A percentile compares a stretch with the other conserved stretches of the same genome.
phyloP scores from a whole-genome alignment of 768 basidiomycete genomes.

The Pleurotus ostreatus region DNA sequence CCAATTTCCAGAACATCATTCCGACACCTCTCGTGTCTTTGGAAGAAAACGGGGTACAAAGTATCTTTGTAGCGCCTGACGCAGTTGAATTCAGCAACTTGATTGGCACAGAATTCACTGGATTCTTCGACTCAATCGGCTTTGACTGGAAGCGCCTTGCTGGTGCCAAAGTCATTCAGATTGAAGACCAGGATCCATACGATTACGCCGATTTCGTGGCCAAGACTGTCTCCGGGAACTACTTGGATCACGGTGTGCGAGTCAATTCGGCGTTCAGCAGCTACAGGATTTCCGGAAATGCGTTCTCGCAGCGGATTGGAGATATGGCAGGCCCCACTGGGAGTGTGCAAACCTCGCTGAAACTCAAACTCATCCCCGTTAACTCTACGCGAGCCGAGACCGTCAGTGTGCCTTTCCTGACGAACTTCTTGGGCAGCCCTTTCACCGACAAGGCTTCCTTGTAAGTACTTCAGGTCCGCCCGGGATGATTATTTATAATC shows the following conservation, averaged over 20 bases:
- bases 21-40: slow-evolving; percentile 53
- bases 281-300: slow-evolving; percentile 42
- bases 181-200: slow-evolving; percentile 50
- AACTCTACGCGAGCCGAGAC: slow-evolving; percentile 45
- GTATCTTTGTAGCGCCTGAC: slow-evolving; percentile 52
- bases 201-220: slow-evolving; percentile 56
- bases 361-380: slow-evolving; percentile 41
- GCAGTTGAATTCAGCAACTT: slow-evolving; percentile 45
- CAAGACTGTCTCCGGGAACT: slow-evolving; percentile 56
- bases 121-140: slow-evolving; percentile 40
- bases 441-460: slow-evolving; percentile 52
- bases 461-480: slow-evolving; percentile 28
- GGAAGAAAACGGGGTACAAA: slow-evolving; percentile 41
- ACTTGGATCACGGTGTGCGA: slow-evolving; percentile 58
- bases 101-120: slow-evolving; percentile 41
- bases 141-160: slow-evolving; percentile 61
- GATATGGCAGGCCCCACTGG: slow-evolving; percentile 51
- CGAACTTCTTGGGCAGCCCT: slow-evolving; percentile 37
- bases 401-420: slow-evolving; percentile 49
- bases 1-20: slow-evolving; percentile 47
- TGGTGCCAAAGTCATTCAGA: slow-evolving; percentile 51
- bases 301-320: slow-evolving; percentile 57
- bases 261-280: slow-evolving; percentile 61
- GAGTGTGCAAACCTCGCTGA: slow-evolving; percentile 42
- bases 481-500: slow-evolving; percentile 2